Conservation (phyloP, 352 stramenopile species). For the Globisporangium orthogonon region DNA sequence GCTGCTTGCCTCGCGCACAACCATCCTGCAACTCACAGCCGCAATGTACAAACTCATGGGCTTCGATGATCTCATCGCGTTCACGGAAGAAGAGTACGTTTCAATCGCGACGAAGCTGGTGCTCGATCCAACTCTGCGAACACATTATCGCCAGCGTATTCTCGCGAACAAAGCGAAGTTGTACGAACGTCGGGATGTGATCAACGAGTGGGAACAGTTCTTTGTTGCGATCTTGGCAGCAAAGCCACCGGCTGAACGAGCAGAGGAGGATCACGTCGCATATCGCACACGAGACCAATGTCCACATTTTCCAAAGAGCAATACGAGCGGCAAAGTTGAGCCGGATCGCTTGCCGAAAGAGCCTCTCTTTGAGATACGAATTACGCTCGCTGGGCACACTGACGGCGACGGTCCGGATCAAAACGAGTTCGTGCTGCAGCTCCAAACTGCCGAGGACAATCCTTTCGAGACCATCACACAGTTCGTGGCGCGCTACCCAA, state of each 20-base stretch:
- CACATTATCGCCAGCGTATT: constrained; percentile 19
- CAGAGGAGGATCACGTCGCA: background rate
- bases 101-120: constrained; percentile 21
- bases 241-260: constrained; percentile 4
- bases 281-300: background rate
- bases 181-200: constrained; percentile 24
- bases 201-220: constrained; percentile 41
- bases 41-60: constrained; percentile 61
- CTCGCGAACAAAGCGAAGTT: constrained; percentile 22
- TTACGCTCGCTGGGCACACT: background rate
- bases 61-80: constrained; percentile 21
- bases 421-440: constrained; percentile 1
- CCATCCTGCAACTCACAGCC: constrained; percentile 51
- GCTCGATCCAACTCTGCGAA: constrained; percentile 14
- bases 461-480: constrained; percentile 11
- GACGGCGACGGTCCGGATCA: background rate
- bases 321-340: background rate
- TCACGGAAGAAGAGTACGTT: constrained; percentile 20
- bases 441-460: constrained; percentile 13
- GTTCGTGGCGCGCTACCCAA: constrained; percentile 5
- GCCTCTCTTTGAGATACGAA: constrained; percentile 5
- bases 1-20: constrained; percentile 35
- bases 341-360: background rate
- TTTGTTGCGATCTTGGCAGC: constrained; percentile 16
- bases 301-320: background rate